Evolutionary conservation across 331 rosid species (phyloP).

Genomic region (Quercus phellos): DNA sequence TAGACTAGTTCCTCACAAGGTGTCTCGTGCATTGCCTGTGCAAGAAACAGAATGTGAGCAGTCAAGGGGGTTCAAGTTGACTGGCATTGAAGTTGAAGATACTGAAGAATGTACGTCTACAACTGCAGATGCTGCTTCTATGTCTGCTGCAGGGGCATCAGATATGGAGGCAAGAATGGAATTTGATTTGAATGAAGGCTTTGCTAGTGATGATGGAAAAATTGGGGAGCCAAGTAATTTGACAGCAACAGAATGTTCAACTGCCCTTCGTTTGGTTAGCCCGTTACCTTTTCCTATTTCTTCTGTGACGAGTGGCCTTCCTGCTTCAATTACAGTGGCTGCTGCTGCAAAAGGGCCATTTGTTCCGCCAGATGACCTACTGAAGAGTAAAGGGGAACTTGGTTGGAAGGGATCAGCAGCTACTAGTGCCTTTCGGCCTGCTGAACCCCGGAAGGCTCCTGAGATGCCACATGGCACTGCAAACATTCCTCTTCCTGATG

Average conservation of each 20-base stretch:
- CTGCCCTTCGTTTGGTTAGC: constrained; percentile 41
- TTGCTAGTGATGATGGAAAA: constrained; percentile 60
- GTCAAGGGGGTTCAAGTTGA: constrained; percentile 31
- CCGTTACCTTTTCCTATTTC: constrained; percentile 53
- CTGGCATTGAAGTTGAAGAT: constrained; percentile 37
- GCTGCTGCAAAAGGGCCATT: constrained; percentile 77
- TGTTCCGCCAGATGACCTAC: constrained; percentile 57
- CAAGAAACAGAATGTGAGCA: constrained; percentile 41
- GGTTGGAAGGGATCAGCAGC: constrained; percentile 96
- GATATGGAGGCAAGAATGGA: constrained; percentile 51
- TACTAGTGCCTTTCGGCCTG: constrained; percentile 93
- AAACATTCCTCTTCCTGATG: constrained; percentile 26
- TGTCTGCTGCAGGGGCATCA: constrained; percentile 28
- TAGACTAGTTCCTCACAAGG: constrained; percentile 20
- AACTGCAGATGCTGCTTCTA: constrained; percentile 32
- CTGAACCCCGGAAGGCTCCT: constrained; percentile 73
- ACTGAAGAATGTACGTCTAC: constrained; percentile 39
- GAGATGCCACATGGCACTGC: constrained; percentile 33
- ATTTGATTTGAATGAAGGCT: constrained; percentile 89
- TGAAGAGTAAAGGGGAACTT: constrained; percentile 63
- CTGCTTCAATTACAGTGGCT: constrained; percentile 68
- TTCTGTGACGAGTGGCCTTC: constrained; percentile 47
- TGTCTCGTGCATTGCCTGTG: constrained; percentile 23
- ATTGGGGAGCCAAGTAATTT: constrained; percentile 45
- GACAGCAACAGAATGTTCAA: constrained; percentile 35